Conservation (phyloP, 257 asterid genomes). For the Ligustrum vulgare region DNA sequence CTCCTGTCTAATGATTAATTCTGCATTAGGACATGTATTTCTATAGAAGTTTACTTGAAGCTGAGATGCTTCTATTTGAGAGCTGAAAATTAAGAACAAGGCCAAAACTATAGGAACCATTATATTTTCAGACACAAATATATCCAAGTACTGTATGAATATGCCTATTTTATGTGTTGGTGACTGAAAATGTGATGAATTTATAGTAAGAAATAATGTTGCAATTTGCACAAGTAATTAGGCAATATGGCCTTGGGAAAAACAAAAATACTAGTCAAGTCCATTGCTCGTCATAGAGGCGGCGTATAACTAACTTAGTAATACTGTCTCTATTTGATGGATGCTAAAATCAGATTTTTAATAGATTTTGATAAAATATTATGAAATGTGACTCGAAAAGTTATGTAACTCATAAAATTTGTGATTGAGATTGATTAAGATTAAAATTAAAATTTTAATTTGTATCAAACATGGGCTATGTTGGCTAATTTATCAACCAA, state of each 20-base stretch:
- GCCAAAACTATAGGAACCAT: conserved; percentile 13
- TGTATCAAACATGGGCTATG: neutral
- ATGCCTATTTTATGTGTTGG: neutral
- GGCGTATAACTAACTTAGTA: neutral
- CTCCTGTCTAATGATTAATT: conserved; percentile 25
- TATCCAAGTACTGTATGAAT: neutral
- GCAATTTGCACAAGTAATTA: neutral
- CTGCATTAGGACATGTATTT: conserved; percentile 5
- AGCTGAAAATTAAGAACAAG: conserved; percentile 1
- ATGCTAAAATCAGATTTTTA: too few relatives aligned
- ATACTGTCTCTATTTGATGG: too few relatives aligned
- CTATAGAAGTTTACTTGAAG: conserved; percentile 23
- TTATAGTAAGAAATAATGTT: neutral
- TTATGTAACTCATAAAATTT: too few relatives aligned
- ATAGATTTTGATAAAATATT: too few relatives aligned
- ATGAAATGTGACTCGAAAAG: too few relatives aligned
- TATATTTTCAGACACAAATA: neutral
- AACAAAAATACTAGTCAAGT: neutral
- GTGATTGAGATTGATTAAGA: too few relatives aligned
- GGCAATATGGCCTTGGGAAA: neutral
- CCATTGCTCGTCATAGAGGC: neutral
- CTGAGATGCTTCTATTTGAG: conserved; percentile 17
- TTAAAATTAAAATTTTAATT: too few relatives aligned
- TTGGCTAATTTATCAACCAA: neutral
- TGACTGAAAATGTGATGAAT: neutral